Conservation (phyloP, 495 filamentous ascomycete genomes). For the Chaetomium cochliodes region DNA sequence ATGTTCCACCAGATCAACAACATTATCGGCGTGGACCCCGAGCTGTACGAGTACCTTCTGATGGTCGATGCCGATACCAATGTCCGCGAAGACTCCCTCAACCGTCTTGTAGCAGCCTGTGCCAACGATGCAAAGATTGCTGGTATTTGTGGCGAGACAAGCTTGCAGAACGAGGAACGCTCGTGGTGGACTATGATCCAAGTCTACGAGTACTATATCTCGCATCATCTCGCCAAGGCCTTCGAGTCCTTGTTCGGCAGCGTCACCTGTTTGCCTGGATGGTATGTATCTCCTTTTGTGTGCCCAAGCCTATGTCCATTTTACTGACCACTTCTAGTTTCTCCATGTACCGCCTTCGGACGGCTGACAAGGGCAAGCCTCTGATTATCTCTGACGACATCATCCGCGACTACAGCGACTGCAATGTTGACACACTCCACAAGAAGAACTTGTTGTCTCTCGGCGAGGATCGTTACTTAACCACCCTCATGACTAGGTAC, state of each 20-base stretch:
- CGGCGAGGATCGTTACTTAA: constrained; percentile 96
- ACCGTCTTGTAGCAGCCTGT: constrained; percentile 88
- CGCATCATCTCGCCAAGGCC: constrained; percentile 88
- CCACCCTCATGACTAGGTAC: constrained; percentile 96
- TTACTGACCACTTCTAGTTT: constrained; percentile 64
- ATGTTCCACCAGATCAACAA: constrained; percentile 99
- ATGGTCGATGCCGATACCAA: constrained; percentile 98
- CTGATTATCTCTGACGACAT: constrained; percentile 87
- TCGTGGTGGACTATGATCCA: constrained; percentile 99
- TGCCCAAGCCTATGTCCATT: background rate
- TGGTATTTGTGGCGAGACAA: constrained; percentile 96
- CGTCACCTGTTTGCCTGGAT: constrained; percentile 97
- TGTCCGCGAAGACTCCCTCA: constrained; percentile 88
- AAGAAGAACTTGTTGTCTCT: constrained; percentile 97
- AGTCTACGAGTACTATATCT: constrained; percentile 98
- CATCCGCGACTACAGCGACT: constrained; percentile 83
- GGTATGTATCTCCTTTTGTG: constrained; percentile 58
- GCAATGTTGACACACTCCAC: constrained; percentile 88
- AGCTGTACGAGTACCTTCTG: constrained; percentile 94
- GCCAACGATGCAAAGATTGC: constrained; percentile 93
- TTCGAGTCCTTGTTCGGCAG: constrained; percentile 95
- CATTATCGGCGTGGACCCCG: constrained; percentile 95
- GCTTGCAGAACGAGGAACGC: constrained; percentile 87
- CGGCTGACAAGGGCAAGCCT: constrained; percentile 86
- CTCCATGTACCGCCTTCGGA: constrained; percentile 95